Conservation (phyloP, 169 alveolate genomes). For the Plasmodium billcollinsi region DNA sequence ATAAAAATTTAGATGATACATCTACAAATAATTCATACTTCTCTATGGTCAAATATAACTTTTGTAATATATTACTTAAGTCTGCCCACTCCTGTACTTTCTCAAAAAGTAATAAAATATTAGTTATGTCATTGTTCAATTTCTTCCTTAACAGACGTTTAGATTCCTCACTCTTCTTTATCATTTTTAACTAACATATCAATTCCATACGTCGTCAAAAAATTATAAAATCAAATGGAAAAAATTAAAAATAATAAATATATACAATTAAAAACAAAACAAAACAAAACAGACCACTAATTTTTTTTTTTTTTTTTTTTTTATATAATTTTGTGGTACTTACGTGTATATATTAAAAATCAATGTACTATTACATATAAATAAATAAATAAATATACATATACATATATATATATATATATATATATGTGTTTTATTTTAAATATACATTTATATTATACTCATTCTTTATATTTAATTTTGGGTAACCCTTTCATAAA, state of each 20-base stretch:
- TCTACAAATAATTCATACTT: slow-evolving; percentile 83
- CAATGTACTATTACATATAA: too few relatives aligned
- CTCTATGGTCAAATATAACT: slow-evolving; percentile 87
- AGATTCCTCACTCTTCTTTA: slow-evolving; percentile 38
- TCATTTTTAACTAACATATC: neutral
- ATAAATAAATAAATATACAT: too few relatives aligned
- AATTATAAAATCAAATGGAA: neutral
- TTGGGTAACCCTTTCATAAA: too few relatives aligned
- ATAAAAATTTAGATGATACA: slow-evolving; percentile 88
- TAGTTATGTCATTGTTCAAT: slow-evolving; percentile 79
- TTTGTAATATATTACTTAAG: slow-evolving; percentile 90
- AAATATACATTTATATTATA: too few relatives aligned
- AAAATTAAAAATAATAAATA: neutral
- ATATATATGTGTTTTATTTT: too few relatives aligned
- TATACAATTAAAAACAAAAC: neutral
- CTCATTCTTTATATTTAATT: too few relatives aligned
- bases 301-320: neutral
- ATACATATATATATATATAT: too few relatives aligned
- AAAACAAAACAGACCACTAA: too few relatives aligned
- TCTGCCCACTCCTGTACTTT: slow-evolving; percentile 96
- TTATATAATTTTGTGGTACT: neutral
- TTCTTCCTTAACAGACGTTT: slow-evolving; percentile 72
- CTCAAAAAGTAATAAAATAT: slow-evolving; percentile 89
- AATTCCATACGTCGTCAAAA: neutral
- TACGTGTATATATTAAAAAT: too few relatives aligned